Evolutionary conservation across 2,329 filamentous ascomycete species (phyloP), one percentile per base, ranked within the genome.

Genomic region (Claviceps fusiformis): DNA sequence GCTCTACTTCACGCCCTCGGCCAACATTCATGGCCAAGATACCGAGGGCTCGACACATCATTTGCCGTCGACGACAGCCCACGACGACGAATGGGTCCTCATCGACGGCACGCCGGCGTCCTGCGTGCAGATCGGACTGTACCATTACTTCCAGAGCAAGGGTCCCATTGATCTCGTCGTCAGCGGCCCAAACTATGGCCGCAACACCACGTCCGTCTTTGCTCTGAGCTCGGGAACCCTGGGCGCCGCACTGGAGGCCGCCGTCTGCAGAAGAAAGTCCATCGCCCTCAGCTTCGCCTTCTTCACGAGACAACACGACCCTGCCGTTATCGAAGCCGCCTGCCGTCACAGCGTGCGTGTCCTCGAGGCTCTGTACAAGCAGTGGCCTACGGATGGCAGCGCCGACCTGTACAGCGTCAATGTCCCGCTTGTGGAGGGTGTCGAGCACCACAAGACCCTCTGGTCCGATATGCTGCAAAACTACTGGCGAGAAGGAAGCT

Each of bases 251-350:
- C 74, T 92, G 64, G 87, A 92, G 72, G 87, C 83, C 7, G 87
- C 87, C 1, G 78, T 86, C 1, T 91, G 85, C 64, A 78, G 78
- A 44, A 76, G 75, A 58, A 82, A 77, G 62, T 78, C 89, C 13
- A 86, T 98, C 60, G 93, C 93, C 0, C 71, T 98, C 45, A 89
- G 83, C 51, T 98, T 89, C 68, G 93, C 92, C 27, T 97, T 96
- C 72, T 93, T 91, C 71, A 82, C 83, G 55, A 79, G 84, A 56
- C 87, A 89, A 66, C 91, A 96, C 68, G 87, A 95, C 62, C 85
- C 87, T 1, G 76, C 78, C 29, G 83, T 95, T 61, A 92, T 97
- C 57, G 79, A 81, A 37, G 87, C 82, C 51, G 90, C 89, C 3
- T 88, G 84, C 43, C 74, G 80, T 48, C 83, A 92, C 62, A 82